Evolutionary conservation across 2,329 filamentous ascomycete genomes (phyloP).

Genomic region (Alternaria gaisen): DNA sequence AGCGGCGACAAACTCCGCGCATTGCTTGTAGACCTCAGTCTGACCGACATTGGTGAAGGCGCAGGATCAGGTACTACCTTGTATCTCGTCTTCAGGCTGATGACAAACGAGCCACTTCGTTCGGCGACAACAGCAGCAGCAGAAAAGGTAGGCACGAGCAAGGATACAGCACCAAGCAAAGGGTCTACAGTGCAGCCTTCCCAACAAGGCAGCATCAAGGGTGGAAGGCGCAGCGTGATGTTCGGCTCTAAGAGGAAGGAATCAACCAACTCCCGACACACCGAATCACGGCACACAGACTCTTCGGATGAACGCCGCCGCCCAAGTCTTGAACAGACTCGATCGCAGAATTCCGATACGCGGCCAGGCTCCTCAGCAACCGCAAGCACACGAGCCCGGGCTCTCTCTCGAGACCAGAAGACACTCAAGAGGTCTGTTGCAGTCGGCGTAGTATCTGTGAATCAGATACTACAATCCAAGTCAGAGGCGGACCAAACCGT

Average conservation of each 20-base stretch:
- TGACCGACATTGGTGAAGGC: constrained; percentile 74
- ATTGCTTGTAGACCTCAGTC: constrained; percentile 85
- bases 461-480: constrained; percentile 74
- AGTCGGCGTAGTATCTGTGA: constrained; percentile 79
- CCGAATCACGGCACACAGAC: constrained; percentile 23
- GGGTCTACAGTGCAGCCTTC: constrained; percentile 39
- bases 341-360: constrained; percentile 33
- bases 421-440: constrained; percentile 74
- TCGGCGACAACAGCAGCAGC: constrained; percentile 39
- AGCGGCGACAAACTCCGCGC: constrained; percentile 78
- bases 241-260: constrained; percentile 69
- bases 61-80: constrained; percentile 74
- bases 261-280: constrained; percentile 36
- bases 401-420: constrained; percentile 55
- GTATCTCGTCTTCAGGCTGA: constrained; percentile 84
- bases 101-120: constrained; percentile 64
- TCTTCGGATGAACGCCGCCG: constrained; percentile 30
- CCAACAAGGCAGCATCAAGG: constrained; percentile 49
- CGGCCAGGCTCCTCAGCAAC: constrained; percentile 42
- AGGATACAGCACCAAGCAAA: constrained; percentile 39
- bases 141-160: constrained; percentile 39
- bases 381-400: constrained; percentile 37
- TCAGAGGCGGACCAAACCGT: constrained; percentile 79
- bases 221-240: constrained; percentile 65
- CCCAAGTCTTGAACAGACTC: constrained; percentile 36